Evolutionary conservation across 2,329 filamentous ascomycete species (phyloP).

Genomic region (Penicillium psychrosexuale): DNA sequence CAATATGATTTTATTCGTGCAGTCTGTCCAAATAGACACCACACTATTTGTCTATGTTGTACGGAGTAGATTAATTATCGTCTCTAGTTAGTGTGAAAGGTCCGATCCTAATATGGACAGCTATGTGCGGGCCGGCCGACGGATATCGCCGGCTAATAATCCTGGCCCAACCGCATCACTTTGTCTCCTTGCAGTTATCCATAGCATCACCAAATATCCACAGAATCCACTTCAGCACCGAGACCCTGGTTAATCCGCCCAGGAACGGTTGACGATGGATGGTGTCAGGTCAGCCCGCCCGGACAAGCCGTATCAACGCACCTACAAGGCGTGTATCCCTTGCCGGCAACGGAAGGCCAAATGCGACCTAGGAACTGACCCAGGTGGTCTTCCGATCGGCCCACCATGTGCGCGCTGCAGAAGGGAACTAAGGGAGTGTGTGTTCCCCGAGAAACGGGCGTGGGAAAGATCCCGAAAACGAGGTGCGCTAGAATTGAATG

Average conservation of each 20-base stretch:
- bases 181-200: constrained; percentile 9
- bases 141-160: constrained; percentile 9
- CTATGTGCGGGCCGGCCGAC: not conserved
- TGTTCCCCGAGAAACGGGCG: constrained; percentile 45
- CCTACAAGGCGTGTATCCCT: constrained; percentile 55
- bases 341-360: constrained; percentile 54
- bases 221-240: constrained; percentile 11
- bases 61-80: not conserved
- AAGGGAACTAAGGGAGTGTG: constrained; percentile 50
- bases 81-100: not conserved
- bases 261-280: constrained; percentile 22
- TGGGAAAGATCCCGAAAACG: constrained; percentile 41
- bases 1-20: not conserved
- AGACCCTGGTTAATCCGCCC: constrained; percentile 16
- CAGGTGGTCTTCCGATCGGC: constrained; percentile 39
- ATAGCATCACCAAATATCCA: constrained; percentile 15
- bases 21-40: not conserved
- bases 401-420: constrained; percentile 50
- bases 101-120: not conserved
- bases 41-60: not conserved
- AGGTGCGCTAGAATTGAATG: constrained; percentile 21
- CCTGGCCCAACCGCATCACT: not conserved
- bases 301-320: constrained; percentile 48
- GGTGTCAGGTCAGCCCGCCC: constrained; percentile 23
- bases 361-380: constrained; percentile 46